phyloP scores from a whole-genome alignment of 306 rosid genomes.

The Glycine latifolia region DNA sequence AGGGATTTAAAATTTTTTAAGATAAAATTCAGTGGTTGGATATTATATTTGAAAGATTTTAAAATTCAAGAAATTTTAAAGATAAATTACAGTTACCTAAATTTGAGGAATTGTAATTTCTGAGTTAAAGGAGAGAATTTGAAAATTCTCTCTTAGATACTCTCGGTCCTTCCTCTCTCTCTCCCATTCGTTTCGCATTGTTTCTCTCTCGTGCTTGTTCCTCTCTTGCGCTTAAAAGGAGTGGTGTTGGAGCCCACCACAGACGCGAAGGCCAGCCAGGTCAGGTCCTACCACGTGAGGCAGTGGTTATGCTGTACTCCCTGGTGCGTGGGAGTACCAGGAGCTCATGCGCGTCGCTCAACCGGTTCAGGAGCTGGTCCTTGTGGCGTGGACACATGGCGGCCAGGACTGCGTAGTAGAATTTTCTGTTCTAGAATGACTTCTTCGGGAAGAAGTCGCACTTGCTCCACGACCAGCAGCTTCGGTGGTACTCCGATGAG shows the following conservation, averaged over 20 bases:
- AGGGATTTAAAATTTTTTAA: too few relatives aligned
- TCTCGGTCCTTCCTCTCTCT: too few relatives aligned
- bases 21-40: too few relatives aligned
- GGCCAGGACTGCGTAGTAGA: conserved; percentile 66
- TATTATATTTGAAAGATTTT: too few relatives aligned
- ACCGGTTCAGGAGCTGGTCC: conserved; percentile 81
- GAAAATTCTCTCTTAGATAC: too few relatives aligned
- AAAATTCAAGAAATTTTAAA: too few relatives aligned
- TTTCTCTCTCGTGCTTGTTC: too few relatives aligned
- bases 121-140: too few relatives aligned
- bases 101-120: too few relatives aligned
- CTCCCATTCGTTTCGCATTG: too few relatives aligned
- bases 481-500: conserved; percentile 29
- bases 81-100: too few relatives aligned
- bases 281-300: conserved; percentile 92
- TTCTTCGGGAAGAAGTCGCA: conserved; percentile 77
- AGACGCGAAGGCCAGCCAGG: conserved; percentile 87
- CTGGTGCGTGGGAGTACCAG: conserved; percentile 70
- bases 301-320: conserved; percentile 65
- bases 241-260: conserved; percentile 92
- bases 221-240: too few relatives aligned
- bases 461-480: conserved; percentile 90
- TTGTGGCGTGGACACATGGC: conserved; percentile 69
- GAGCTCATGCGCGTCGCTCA: conserved; percentile 74
- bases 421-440: conserved; percentile 53